These are phyloP conservation scores for Akebia trifoliata DNA, from an alignment of 164 flowering plant genomes.

Conservation along the genomic window DNA sequence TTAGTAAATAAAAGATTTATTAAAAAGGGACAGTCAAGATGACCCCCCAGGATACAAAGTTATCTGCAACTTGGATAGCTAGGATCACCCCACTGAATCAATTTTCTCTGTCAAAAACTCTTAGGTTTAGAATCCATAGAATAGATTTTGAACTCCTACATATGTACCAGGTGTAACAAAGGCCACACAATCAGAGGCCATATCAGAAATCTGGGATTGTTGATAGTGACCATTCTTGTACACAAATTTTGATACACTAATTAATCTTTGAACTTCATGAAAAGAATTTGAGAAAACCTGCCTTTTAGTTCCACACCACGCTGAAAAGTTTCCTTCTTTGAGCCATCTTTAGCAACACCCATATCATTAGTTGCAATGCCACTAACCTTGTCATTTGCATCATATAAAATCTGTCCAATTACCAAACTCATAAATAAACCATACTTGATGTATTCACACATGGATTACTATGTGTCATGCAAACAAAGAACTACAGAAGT, in stretches of 20 bases:
- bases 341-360: constrained; percentile 91
- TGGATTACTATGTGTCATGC: not conserved
- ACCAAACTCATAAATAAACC: constrained; percentile 13
- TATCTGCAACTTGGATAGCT: not conserved
- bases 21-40: too few species aligned
- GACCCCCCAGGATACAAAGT: too few species aligned
- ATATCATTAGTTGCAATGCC: constrained; percentile 91
- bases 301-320: constrained; percentile 89
- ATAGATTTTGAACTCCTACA: not conserved
- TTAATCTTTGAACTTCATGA: not conserved
- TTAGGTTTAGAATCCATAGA: not conserved
- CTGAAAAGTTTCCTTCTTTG: constrained; percentile 75
- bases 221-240: too few species aligned
- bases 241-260: too few species aligned
- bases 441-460: not conserved
- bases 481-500: constrained; percentile 10
- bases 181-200: too few species aligned
- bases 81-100: not conserved
- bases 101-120: not conserved
- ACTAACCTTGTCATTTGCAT: constrained; percentile 49
- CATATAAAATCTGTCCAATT: constrained; percentile 65
- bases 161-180: not conserved
- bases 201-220: not conserved
- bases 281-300: constrained; percentile 16
- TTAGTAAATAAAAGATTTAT: too few species aligned